Base-by-base conservation (phyloP, 2,329 filamentous ascomycete genomes). In the Pseudonectria foliicola region DNA sequence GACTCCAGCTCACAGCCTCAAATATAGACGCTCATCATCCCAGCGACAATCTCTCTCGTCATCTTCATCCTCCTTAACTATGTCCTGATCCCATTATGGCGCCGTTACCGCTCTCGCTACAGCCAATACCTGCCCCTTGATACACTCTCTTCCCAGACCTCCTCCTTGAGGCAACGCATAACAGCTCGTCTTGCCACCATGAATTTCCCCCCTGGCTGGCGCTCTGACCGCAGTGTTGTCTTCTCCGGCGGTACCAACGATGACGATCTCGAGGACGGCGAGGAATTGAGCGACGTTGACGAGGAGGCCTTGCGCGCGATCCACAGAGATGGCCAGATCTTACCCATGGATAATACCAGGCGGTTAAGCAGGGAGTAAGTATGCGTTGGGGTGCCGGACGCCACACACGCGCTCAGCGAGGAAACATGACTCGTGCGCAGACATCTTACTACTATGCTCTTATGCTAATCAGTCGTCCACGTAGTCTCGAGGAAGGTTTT, bases 281-380 rank as follows among this genome's bases (percentile, higher is more conserved):
- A 87, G 51, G 82, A 86, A 58, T 60, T 81, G 10, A 76, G 74
- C 43, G 70, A 77, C 32, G 72, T 83, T 27, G 66, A 76, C 44
- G 66, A 69, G 37, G 60, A 68, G 35, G 62, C 61, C 31, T 53
- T 63, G 52, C 57, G 64, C 40, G 62, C 61, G 31, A 55, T 69
- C 16, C 63, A 62, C 41, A 46, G 52, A 13, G 53, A 55, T 29
- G 46, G 48, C 12, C 50, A 46, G 7, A 55, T 61, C 23, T 53
- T 54, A 10, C 57, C 59, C 30, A 59, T 61, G 29, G 73, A 77
- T 41, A 70, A 68, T 31, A 63, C 70, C 28, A 67, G 75, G 47
- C 70, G 87, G 43, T 52, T 94, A 42, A 90, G 85, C 57, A 70
- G 86, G 61, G 87, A 94, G 65, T 77, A 60, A 56, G 72, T 65